Evolutionary conservation across 2,329 filamentous ascomycete genomes (phyloP), one percentile per base, ranked within the genome.

Genomic region (Canariomyces notabilis): DNA sequence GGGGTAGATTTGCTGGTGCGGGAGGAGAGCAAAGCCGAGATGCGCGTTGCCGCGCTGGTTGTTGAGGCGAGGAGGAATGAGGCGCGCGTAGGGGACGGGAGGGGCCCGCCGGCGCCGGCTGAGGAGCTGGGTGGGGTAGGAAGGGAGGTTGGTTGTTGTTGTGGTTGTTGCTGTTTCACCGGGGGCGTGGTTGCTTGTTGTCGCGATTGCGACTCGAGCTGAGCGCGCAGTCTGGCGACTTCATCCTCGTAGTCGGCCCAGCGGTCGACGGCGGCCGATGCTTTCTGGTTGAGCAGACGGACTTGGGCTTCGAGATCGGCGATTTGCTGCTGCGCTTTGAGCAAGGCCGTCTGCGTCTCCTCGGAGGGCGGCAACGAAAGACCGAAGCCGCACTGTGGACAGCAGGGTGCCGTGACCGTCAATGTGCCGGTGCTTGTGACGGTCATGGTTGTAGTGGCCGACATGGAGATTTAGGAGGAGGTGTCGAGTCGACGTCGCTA

Each of bases 211-310:
- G 42, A 48, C 29, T 50, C 37, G 45, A 64, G 46, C 44, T 57
- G 53, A 34, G 49, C 39, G 37, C 79, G 79, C 44, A 89, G 71
- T 36, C 67, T 71, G 36, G 79, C 72, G 33, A 89, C 75, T 63
- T 89, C 84, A 65, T 89, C 85, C 67, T 91, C 87, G 72, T 89
- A 89, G 69, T 89, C 83, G 60, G 86, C 84, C 76, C 77, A 82
- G 61, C 75, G 77, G 64, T 81, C 76, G 52, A 80, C 75, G 62
- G 73, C 72, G 26, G 80, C 78, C 3, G 81, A 44, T 29, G 55
- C 57, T 23, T 58, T 88, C 56, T 85, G 74, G 63, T 82, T 87
- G 48, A 90, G 74, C 44, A 81, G 66, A 46, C 77, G 75, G 44
- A 90, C 80, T 60, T 89, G 85, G 29, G 77, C 74, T 64, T 89